Percentiles rank a stretch among this genome's conserved stretches.
Evolutionary conservation across 441 rosid genomes (phyloP).

Genomic region (Geranium incanum): DNA sequence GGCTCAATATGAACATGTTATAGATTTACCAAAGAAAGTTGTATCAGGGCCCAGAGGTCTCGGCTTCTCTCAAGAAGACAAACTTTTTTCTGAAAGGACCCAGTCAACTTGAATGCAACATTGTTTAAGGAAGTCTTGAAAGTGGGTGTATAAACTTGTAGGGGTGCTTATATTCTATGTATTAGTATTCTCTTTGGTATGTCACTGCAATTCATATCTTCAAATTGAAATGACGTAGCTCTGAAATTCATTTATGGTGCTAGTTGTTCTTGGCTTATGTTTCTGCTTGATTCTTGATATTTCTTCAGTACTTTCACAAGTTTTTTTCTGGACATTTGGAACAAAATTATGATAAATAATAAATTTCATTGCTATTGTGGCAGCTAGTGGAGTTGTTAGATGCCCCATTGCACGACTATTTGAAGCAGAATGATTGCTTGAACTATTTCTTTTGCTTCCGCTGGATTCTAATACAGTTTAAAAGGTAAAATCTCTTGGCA

Average conservation of each 20-base stretch:
- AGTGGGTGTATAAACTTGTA: neutral
- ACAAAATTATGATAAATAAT: conserved; percentile 17
- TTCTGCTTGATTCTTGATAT: conserved; percentile 2
- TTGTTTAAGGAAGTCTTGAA: neutral
- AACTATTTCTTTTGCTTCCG: conserved; percentile 99
- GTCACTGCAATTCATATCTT: neutral
- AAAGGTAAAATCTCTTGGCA: conserved; percentile 48
- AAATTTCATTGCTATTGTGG: conserved; percentile 21
- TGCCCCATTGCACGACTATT: conserved; percentile 76
- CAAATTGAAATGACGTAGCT: neutral
- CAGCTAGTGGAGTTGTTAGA: conserved; percentile 97
- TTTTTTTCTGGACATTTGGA: conserved; percentile 12
- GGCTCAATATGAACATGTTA: neutral
- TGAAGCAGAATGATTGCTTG: conserved; percentile 89
- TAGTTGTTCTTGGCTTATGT: neutral
- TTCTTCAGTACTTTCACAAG: neutral
- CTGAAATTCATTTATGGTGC: neutral
- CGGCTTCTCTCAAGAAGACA: neutral
- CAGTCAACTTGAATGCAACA: neutral
- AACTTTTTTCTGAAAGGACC: neutral
- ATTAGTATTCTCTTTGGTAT: neutral
- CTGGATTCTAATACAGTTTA: conserved; percentile 93
- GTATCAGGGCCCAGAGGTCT: neutral
- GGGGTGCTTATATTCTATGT: neutral
- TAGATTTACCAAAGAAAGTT: neutral